Evolutionary conservation across 2,329 filamentous ascomycete genomes (phyloP).

Genomic region (Colletotrichum scovillei): DNA sequence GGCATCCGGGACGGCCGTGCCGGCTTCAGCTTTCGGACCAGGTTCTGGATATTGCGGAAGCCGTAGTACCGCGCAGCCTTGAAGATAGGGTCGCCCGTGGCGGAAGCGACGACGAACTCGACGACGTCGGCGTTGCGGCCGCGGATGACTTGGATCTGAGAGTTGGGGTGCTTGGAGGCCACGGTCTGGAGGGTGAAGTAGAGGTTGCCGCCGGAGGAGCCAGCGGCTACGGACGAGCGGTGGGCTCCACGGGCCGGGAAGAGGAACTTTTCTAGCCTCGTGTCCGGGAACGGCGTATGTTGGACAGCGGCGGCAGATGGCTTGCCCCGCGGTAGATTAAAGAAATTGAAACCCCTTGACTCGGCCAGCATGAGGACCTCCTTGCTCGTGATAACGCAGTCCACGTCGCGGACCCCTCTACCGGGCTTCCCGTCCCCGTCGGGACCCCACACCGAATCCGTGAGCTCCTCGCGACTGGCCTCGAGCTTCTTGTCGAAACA

Average conservation of each 20-base stretch:
- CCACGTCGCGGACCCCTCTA: constrained; percentile 82
- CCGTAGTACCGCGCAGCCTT: constrained; percentile 94
- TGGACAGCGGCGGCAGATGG: constrained; percentile 50
- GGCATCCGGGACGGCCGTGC: constrained; percentile 82
- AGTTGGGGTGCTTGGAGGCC: constrained; percentile 76
- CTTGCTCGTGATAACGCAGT: constrained; percentile 97
- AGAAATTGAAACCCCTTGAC: constrained; percentile 82
- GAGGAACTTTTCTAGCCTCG: constrained; percentile 76
- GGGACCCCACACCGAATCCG: constrained; percentile 77
- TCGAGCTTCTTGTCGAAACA: constrained; percentile 99
- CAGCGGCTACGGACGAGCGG: constrained; percentile 67
- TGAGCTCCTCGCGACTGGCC: constrained; percentile 92
- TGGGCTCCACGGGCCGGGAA: constrained; percentile 66
- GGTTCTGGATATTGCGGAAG: constrained; percentile 97
- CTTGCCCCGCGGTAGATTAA: constrained; percentile 70
- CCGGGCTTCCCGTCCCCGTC: constrained; percentile 57
- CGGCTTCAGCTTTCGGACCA: constrained; percentile 92
- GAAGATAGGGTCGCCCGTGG: constrained; percentile 70
- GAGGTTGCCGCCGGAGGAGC: constrained; percentile 90
- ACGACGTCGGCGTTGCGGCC: constrained; percentile 93
- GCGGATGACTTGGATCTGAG: constrained; percentile 75
- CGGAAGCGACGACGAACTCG: constrained; percentile 79
- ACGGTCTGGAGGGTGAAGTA: constrained; percentile 84
- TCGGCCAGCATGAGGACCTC: constrained; percentile 92
- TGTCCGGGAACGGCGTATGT: constrained; percentile 77